phyloP scores from a whole-genome alignment of 768 basidiomycete genomes.

The Russula brevipes region DNA sequence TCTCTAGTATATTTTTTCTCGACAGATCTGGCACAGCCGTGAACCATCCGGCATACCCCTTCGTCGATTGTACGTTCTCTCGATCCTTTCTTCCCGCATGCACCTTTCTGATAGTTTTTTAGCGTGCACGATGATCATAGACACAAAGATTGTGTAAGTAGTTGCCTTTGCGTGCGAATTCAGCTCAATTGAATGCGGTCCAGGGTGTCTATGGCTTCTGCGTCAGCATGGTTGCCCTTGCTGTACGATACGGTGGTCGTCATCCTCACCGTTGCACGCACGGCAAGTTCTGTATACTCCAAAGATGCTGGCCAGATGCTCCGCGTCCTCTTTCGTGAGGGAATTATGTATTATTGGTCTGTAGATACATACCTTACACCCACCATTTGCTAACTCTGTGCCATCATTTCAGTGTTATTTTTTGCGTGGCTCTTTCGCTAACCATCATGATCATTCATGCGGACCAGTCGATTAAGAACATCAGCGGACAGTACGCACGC shows the following conservation, averaged over 20 bases:
- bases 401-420: conserved; percentile 33
- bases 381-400: not conserved
- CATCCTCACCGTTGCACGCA: conserved; percentile 33
- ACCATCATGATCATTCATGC: conserved; percentile 38
- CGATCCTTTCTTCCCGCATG: too few relatives aligned
- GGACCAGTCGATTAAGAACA: conserved; percentile 32
- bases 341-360: conserved; percentile 19
- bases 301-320: conserved; percentile 8
- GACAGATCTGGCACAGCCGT: not conserved
- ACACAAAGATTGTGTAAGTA: conserved; percentile 27
- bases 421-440: conserved; percentile 35
- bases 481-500: conserved; percentile 33
- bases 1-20: not conserved
- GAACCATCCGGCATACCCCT: not conserved
- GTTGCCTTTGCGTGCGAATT: not conserved
- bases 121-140: conserved; percentile 43
- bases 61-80: conserved; percentile 10
- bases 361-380: not conserved
- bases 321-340: conserved; percentile 12
- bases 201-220: conserved; percentile 31
- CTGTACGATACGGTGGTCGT: conserved; percentile 38
- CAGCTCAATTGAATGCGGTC: not conserved
- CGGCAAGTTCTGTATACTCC: conserved; percentile 14
- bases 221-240: conserved; percentile 41
- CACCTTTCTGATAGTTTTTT: not conserved